Evolutionary conservation across 2,329 filamentous ascomycete genomes (phyloP).

Genomic region (Aspergillus oerlinghausenensis): DNA sequence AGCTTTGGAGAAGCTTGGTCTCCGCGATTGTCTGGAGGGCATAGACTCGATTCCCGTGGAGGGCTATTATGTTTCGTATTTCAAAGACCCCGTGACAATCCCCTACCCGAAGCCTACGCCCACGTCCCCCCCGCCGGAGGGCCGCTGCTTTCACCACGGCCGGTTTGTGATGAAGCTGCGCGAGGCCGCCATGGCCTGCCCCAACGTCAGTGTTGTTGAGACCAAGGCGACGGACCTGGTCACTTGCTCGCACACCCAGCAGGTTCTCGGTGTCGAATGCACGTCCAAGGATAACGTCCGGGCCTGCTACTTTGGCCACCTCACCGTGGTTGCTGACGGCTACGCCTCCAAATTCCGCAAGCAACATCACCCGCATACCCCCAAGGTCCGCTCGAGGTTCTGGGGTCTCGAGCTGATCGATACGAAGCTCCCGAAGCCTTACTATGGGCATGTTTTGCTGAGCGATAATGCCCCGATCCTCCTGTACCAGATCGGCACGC

Average conservation of each 20-base stretch:
- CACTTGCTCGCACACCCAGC: conserved; percentile 60
- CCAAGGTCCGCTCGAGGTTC: conserved; percentile 78
- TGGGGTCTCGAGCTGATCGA: conserved; percentile 91
- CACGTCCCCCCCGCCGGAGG: conserved; percentile 57
- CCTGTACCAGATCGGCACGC: conserved; percentile 93
- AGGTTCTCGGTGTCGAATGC: conserved; percentile 79
- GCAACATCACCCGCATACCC: conserved; percentile 62
- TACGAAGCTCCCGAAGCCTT: conserved; percentile 67
- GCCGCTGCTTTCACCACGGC: conserved; percentile 87
- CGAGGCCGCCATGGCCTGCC: conserved; percentile 65
- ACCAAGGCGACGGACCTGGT: conserved; percentile 77
- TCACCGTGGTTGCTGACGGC: conserved; percentile 88
- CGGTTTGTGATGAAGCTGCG: conserved; percentile 83
- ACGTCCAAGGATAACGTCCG: conserved; percentile 56
- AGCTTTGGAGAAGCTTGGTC: conserved; percentile 73
- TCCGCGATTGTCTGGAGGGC: conserved; percentile 75
- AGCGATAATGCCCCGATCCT: conserved; percentile 73
- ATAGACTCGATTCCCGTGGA: conserved; percentile 81
- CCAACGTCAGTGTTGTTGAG: conserved; percentile 87
- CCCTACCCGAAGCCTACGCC: conserved; percentile 65
- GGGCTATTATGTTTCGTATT: conserved; percentile 85
- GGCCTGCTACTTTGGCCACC: conserved; percentile 80
- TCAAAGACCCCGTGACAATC: conserved; percentile 67
- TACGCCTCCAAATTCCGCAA: conserved; percentile 91
- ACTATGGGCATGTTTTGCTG: conserved; percentile 85